Conservation (phyloP, 1,139 yeast genomes). For the Lodderomyces oxycetoniae region DNA sequence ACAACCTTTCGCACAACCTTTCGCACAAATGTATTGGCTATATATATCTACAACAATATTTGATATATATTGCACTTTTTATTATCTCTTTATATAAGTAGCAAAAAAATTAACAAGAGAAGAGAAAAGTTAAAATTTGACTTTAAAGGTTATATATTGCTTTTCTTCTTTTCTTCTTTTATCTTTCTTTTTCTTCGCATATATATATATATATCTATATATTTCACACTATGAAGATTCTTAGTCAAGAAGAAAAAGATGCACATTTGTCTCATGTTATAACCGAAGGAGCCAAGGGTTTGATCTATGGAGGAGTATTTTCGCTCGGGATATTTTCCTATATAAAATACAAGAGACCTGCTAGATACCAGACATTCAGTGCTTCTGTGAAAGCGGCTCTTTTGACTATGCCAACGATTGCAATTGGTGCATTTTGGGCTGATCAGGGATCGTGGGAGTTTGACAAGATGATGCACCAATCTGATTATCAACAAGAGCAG, state of each 20-base stretch:
- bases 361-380: constrained; percentile 31
- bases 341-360: constrained; percentile 33
- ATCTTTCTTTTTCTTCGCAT: neutral
- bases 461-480: constrained; percentile 36
- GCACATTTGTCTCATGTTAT: constrained; percentile 38
- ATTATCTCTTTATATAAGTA: no score
- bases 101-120: neutral
- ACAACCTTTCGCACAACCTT: no score
- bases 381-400: constrained; percentile 39
- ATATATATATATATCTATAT: neutral
- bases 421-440: constrained; percentile 39
- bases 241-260: constrained; percentile 36
- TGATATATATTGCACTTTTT: no score
- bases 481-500: constrained; percentile 27
- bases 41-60: no score
- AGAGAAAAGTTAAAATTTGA: neutral
- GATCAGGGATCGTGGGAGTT: constrained; percentile 49
- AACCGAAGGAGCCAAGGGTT: constrained; percentile 39
- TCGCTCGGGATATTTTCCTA: constrained; percentile 33
- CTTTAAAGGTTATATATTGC: neutral
- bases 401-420: constrained; percentile 39
- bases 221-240: constrained; percentile 30
- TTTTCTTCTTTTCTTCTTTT: no score
- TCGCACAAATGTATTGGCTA: no score
- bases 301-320: constrained; percentile 33